Evolutionary conservation across 768 basidiomycete species (phyloP), one percentile per base, ranked within the genome.

Genomic region (Kwoniella pini): DNA sequence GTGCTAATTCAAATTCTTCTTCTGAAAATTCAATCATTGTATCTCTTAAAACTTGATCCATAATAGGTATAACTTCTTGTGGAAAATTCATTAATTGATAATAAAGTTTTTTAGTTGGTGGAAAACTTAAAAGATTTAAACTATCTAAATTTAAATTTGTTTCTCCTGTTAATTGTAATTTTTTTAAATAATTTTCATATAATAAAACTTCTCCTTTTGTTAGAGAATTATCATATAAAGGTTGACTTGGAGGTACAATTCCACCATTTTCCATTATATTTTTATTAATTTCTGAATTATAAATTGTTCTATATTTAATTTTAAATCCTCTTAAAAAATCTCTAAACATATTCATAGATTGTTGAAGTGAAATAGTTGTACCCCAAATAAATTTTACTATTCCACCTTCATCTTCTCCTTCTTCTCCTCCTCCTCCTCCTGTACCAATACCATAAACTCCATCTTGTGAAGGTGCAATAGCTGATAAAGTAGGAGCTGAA

Each of bases 41-140:
- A 72, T 97, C 95, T 79, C 94, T 93, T 68, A 98, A 80, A 0
- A 92, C 88, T 70, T 95, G 91, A 82, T 99, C 96, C 89, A 97
- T 93, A 22, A 90, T 91, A 1, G 96, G 95, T 48, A 99, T 84
- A 46, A 97, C 87, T 82, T 99, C 96, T 77, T 98, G 94, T 0
- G 96, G 96, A 79, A 96, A 98, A 72, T 91, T 93, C 62, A 86
- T 79, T 3, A 99, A 84, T 74, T 96, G 92, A 19, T 81, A 81
- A 73, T 91, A 85, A 15, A 99, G 81, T 77, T 92, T 96, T 73
- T 85, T 87, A 59, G 85, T 85, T 11, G 88, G 85, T 0, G 91
- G 90, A 77, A 90, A 99, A 1, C 94, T 86, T 31, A 87, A 82
- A 13, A 99, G 80, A 77, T 99, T 96, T 69, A 83, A 71, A 76